phyloP scores from a whole-genome alignment of 1,139 yeast genomes.

The Lodderomyces theae region DNA sequence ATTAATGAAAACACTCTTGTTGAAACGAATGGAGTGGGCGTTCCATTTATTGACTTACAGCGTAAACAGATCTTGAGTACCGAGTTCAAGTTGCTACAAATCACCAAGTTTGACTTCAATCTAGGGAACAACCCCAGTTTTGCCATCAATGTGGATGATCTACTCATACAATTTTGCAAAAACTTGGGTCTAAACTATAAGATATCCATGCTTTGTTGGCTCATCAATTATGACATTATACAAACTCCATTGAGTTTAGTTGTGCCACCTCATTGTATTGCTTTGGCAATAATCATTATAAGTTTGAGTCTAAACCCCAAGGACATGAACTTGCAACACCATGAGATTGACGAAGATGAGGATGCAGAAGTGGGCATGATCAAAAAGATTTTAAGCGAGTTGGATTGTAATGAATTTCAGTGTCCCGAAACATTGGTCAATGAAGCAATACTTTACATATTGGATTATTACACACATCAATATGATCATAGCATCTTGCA shows the following conservation, averaged over 20 bases:
- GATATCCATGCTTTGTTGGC: slow-evolving; percentile 65
- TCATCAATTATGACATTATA: slow-evolving; percentile 69
- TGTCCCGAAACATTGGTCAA: slow-evolving; percentile 54
- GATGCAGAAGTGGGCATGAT: slow-evolving; percentile 31
- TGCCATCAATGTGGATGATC: slow-evolving; percentile 54
- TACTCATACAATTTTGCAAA: slow-evolving; percentile 66
- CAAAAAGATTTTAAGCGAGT: slow-evolving; percentile 23
- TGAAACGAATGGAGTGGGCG: slow-evolving; percentile 5
- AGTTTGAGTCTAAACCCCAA: slow-evolving; percentile 41
- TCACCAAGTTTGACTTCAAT: slow-evolving; percentile 73
- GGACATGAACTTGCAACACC: slow-evolving; percentile 27
- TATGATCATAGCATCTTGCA: slow-evolving; percentile 33
- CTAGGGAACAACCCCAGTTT: slow-evolving; percentile 24
- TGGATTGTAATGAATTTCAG: slow-evolving; percentile 42
- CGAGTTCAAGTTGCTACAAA: slow-evolving; percentile 74
- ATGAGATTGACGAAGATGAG: slow-evolving; percentile 13
- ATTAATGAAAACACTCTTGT: slow-evolving; percentile 21
- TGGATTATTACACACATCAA: slow-evolving; percentile 60
- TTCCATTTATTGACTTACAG: slow-evolving; percentile 40
- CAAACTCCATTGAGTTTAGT: slow-evolving; percentile 69
- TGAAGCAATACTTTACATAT: slow-evolving; percentile 58
- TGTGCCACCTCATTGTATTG: slow-evolving; percentile 78
- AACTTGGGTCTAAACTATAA: slow-evolving; percentile 46
- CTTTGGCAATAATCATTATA: slow-evolving; percentile 59
- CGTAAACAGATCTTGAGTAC: slow-evolving; percentile 51